These are phyloP conservation scores for Claviceps humidiphila DNA, from an alignment of 2,329 filamentous ascomycete species.

Conservation along the genomic window DNA sequence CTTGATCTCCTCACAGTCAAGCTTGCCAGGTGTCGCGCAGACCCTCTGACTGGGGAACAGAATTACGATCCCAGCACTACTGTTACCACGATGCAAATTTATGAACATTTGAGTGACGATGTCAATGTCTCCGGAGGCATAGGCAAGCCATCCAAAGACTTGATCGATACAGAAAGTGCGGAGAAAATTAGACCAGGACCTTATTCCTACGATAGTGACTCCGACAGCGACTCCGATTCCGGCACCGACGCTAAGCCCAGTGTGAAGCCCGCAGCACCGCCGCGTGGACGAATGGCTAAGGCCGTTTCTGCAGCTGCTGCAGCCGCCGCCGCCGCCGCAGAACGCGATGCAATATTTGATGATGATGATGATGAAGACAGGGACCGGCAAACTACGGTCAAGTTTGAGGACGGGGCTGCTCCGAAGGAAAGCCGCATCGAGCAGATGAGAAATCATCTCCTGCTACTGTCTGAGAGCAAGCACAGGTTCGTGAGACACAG, in stretches of 20 bases:
- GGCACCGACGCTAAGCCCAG: slow-evolving; percentile 17
- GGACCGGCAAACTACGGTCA: slow-evolving; percentile 28
- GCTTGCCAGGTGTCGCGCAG: slow-evolving; percentile 51
- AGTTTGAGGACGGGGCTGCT: slow-evolving; percentile 35
- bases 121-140: slow-evolving; percentile 44
- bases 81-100: slow-evolving; percentile 44
- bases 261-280: background rate
- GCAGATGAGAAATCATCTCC: slow-evolving; percentile 59
- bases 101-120: slow-evolving; percentile 36
- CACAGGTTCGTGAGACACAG: slow-evolving; percentile 56
- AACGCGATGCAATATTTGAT: slow-evolving; percentile 17
- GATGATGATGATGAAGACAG: slow-evolving; percentile 12
- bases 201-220: slow-evolving; percentile 21
- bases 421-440: slow-evolving; percentile 34
- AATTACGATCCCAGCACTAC: slow-evolving; percentile 16
- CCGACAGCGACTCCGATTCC: slow-evolving; percentile 21
- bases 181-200: slow-evolving; percentile 33
- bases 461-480: slow-evolving; percentile 56
- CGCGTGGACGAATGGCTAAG: slow-evolving; percentile 6
- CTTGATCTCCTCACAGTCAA: slow-evolving; percentile 58
- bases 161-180: slow-evolving; percentile 31
- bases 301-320: slow-evolving; percentile 3
- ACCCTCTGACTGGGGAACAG: slow-evolving; percentile 28
- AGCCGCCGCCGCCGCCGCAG: background rate
- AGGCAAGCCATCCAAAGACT: slow-evolving; percentile 37